phyloP scores from a whole-genome alignment of 1,284 basidiomycete species.

The Ceratobasidium sp. region DNA sequence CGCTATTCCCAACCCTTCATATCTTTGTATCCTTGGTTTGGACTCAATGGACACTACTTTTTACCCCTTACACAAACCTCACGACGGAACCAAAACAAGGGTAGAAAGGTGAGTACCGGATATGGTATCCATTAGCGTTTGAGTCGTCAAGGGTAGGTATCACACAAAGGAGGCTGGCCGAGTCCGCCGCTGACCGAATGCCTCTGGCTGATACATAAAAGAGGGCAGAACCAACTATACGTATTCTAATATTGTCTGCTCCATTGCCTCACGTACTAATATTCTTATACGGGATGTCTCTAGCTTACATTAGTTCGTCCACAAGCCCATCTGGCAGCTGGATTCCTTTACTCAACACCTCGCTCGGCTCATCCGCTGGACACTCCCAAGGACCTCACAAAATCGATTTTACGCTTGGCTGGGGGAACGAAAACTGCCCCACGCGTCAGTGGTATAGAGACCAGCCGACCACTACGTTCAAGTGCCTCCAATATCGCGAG shows the following conservation, averaged over 20 bases:
- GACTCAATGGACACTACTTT: too few species aligned
- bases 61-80: too few species aligned
- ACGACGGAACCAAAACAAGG: too few species aligned
- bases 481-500: slow-evolving; percentile 21
- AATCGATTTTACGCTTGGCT: slow-evolving; percentile 6
- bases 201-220: background rate
- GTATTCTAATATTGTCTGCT: background rate
- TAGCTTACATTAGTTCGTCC: background rate
- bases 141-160: background rate
- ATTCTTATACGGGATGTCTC: background rate
- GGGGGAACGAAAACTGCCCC: background rate
- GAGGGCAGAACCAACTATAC: background rate
- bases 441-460: slow-evolving; percentile 22
- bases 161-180: background rate
- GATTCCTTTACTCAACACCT: background rate
- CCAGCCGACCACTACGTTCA: slow-evolving; percentile 1
- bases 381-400: background rate
- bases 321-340: background rate
- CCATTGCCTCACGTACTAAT: background rate
- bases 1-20: too few species aligned
- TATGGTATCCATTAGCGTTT: background rate
- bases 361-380: background rate
- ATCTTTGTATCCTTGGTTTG: too few species aligned
- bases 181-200: background rate
- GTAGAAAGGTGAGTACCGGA: background rate